A percentile compares a stretch with the other conserved stretches of the same genome.
phyloP scores from a whole-genome alignment of 2,329 filamentous ascomycete genomes.

The Hypoxylon sp. region DNA sequence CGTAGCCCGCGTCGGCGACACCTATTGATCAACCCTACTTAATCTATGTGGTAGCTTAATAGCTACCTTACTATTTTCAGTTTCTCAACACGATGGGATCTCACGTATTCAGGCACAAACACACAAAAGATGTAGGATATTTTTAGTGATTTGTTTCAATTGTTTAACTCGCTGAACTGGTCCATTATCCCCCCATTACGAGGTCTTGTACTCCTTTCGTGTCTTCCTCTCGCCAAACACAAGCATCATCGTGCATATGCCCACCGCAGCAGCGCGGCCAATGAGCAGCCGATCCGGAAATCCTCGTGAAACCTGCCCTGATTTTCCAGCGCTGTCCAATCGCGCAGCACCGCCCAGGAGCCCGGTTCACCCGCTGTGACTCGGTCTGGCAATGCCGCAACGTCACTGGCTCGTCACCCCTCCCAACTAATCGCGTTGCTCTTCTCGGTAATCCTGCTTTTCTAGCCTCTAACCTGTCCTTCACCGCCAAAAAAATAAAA shows the following conservation, averaged over 20 bases:
- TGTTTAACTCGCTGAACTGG: slow-evolving; percentile 6
- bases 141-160: slow-evolving; percentile 18
- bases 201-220: slow-evolving; percentile 16
- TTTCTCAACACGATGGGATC: neutral
- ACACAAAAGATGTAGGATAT: neutral
- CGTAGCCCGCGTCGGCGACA: slow-evolving; percentile 13
- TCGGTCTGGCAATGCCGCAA: slow-evolving; percentile 9
- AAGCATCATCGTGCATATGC: slow-evolving; percentile 8
- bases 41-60: neutral
- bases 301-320: slow-evolving; percentile 31
- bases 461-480: neutral
- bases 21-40: neutral
- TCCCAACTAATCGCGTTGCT: neutral
- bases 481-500: slow-evolving; percentile 14
- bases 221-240: slow-evolving; percentile 22
- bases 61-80: neutral
- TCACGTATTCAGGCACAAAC: slow-evolving; percentile 2
- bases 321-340: slow-evolving; percentile 26
- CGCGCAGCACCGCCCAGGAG: slow-evolving; percentile 28
- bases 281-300: slow-evolving; percentile 23
- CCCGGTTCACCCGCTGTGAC: slow-evolving; percentile 31
- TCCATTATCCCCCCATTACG: slow-evolving; percentile 28
- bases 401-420: slow-evolving; percentile 15
- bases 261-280: slow-evolving; percentile 21
- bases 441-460: slow-evolving; percentile 8